Conservation (phyloP, 2,329 filamentous ascomycete genomes). For the Zasmidium cellare region DNA sequence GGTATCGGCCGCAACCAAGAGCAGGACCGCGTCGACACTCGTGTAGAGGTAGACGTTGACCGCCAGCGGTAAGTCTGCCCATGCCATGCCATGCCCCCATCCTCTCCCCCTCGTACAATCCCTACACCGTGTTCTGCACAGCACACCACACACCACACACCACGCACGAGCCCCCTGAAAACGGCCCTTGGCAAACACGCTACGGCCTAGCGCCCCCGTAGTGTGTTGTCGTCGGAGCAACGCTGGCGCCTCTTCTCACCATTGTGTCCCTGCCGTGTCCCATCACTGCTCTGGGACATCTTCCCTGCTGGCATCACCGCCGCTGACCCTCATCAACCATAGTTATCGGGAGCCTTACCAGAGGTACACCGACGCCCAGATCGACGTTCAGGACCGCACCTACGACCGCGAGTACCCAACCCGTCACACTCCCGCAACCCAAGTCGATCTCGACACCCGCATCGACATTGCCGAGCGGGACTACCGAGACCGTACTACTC, state of each 20-base stretch:
- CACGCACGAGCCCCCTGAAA: conserved; percentile 23
- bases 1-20: conserved; percentile 21
- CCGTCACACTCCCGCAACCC: conserved; percentile 50
- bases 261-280: conserved; percentile 25
- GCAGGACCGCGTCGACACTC: conserved; percentile 27
- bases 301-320: conserved; percentile 21
- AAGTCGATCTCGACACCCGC: conserved; percentile 56
- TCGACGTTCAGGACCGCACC: conserved; percentile 62
- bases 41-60: conserved; percentile 47
- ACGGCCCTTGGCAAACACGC: conserved; percentile 32
- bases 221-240: conserved; percentile 36
- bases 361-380: conserved; percentile 63
- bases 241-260: conserved; percentile 22
- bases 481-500: conserved; percentile 41
- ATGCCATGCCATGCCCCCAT: conserved; percentile 14
- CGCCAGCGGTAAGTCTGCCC: conserved; percentile 50
- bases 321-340: conserved; percentile 23
- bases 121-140: neutral
- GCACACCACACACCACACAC: neutral
- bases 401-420: conserved; percentile 49
- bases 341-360: conserved; percentile 59
- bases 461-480: conserved; percentile 56
- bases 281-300: conserved; percentile 18
- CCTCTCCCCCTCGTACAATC: conserved; percentile 10
- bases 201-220: conserved; percentile 29